A percentile compares a stretch with the other conserved stretches of the same genome.
Evolutionary conservation across 352 stramenopile genomes (phyloP).

Genomic region (Thalassiosira ordinaria): DNA sequence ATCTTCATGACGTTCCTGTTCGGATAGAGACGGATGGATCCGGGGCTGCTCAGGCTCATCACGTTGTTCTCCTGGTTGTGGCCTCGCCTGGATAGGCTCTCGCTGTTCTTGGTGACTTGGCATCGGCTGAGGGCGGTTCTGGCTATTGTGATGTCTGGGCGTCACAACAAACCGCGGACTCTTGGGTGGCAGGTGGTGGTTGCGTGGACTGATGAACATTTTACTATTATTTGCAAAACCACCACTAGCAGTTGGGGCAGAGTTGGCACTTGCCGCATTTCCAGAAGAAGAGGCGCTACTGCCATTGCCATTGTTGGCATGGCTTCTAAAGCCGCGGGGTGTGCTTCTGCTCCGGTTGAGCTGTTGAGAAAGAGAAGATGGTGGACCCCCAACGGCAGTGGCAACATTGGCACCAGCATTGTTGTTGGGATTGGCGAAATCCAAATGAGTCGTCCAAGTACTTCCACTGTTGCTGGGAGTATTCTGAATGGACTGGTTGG

Average conservation of each 20-base stretch:
- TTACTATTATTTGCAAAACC: too few species aligned
- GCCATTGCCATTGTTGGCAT: neutral
- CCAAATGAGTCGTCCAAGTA: constrained; percentile 23
- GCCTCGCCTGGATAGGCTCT: too few species aligned
- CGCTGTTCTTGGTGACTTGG: constrained; percentile 1
- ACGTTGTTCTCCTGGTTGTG: too few species aligned
- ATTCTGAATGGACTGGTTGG: too few species aligned
- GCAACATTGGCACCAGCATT: neutral
- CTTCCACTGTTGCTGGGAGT: constrained; percentile 2
- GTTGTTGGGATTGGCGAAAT: neutral
- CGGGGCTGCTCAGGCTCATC: too few species aligned
- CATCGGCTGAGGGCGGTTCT: neutral
- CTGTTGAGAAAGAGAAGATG: neutral
- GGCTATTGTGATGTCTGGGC: constrained; percentile 11
- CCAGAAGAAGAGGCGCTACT: neutral
- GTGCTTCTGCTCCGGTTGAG: constrained; percentile 10
- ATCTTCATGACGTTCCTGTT: constrained; percentile 5
- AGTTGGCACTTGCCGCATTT: too few species aligned
- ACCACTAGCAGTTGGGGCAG: too few species aligned
- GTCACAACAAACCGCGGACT: neutral
- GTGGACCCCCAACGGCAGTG: neutral
- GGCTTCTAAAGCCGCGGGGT: constrained; percentile 3
- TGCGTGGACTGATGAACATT: too few species aligned
- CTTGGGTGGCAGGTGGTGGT: constrained; percentile 11
- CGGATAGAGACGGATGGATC: neutral